Conservation (phyloP, 768 basidiomycete genomes). For the Macrolepiota albuminosa region DNA sequence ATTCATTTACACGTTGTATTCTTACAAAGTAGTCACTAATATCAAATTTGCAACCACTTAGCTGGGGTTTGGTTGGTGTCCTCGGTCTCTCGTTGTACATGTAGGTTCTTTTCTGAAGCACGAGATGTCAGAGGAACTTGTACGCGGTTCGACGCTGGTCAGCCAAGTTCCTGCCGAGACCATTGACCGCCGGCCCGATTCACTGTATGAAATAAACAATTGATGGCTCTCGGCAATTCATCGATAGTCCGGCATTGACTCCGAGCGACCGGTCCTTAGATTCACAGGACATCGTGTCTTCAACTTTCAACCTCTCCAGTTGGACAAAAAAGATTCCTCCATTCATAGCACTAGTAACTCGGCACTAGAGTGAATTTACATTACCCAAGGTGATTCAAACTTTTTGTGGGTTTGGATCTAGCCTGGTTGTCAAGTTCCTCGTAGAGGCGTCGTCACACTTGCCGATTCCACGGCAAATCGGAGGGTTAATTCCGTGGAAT, state of each 20-base stretch:
- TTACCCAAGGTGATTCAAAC: too few relatives aligned
- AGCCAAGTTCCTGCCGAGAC: neutral
- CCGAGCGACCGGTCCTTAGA: too few relatives aligned
- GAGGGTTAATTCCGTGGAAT: too few relatives aligned
- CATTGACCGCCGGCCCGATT: neutral
- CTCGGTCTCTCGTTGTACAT: neutral
- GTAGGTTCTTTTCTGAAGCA: neutral
- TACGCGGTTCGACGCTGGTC: neutral
- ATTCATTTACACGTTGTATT: neutral
- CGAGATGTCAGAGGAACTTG: neutral
- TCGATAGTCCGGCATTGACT: neutral
- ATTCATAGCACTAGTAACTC: too few relatives aligned
- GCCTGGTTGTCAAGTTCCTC: too few relatives aligned
- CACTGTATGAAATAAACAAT: neutral
- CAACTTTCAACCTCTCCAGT: too few relatives aligned
- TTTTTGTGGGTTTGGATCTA: too few relatives aligned
- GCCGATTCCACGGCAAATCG: too few relatives aligned
- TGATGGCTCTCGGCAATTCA: neutral
- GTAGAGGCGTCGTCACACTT: too few relatives aligned
- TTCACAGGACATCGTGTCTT: too few relatives aligned
- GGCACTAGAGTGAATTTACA: too few relatives aligned
- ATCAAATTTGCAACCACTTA: neutral
- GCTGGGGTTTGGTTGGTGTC: neutral
- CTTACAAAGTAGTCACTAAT: neutral
- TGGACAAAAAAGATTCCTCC: too few relatives aligned